phyloP scores from a whole-genome alignment of 257 asterid genomes.

The Ligustrum vulgare region DNA sequence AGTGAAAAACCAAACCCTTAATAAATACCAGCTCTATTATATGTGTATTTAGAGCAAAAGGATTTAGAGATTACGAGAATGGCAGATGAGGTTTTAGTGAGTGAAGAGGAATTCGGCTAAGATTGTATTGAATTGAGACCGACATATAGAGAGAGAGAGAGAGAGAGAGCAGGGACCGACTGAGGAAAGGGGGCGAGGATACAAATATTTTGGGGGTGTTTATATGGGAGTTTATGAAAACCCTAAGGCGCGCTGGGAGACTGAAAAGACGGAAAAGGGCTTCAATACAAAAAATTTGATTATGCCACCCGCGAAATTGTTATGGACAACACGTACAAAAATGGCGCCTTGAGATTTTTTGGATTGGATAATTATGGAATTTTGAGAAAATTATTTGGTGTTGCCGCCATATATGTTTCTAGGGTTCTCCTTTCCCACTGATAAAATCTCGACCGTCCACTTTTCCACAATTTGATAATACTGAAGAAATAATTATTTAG shows the following conservation, averaged over 20 bases:
- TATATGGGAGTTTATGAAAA: conserved; percentile 52
- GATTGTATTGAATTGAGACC: conserved; percentile 35
- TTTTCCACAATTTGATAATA: conserved; percentile 20
- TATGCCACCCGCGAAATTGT: conserved; percentile 42
- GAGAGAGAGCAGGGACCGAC: conserved; percentile 38
- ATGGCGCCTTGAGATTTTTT: conserved; percentile 29
- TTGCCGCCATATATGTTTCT: conserved; percentile 46
- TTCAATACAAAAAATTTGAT: conserved; percentile 13
- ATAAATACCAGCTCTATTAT: background rate
- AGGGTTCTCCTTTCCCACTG: conserved; percentile 15
- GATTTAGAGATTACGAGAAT: background rate
- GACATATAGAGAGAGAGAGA: conserved; percentile 30
- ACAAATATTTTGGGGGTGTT: conserved; percentile 26
- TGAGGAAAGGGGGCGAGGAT: conserved; percentile 34
- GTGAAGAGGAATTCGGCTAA: conserved; percentile 28
- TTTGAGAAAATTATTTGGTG: conserved; percentile 30
- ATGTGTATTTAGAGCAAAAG: background rate
- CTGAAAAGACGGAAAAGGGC: conserved; percentile 51
- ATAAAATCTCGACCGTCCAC: background rate
- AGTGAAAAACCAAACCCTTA: background rate
- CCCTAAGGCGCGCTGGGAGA: conserved; percentile 67
- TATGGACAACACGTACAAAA: background rate
- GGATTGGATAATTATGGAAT: conserved; percentile 30
- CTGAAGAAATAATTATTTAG: background rate
- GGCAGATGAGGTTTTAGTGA: conserved; percentile 29